These are phyloP conservation scores for Arachis hypogaea DNA, from an alignment of 306 rosid species.

Conservation along the genomic window DNA sequence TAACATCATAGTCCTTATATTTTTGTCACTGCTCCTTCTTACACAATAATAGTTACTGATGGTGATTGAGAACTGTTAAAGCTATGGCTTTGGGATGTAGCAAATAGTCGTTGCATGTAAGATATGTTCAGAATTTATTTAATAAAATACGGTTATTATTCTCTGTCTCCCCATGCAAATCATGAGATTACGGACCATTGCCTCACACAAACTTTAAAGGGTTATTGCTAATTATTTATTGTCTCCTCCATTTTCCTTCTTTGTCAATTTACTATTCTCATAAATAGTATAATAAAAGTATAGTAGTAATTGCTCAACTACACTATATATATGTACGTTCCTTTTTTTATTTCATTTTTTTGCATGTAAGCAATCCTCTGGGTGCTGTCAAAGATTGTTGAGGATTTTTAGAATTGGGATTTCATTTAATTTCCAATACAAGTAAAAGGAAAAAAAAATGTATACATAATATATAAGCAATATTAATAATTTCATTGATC, in stretches of 20 bases:
- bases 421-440: conserved; percentile 8
- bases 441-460: not conserved
- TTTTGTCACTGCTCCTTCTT: conserved; percentile 53
- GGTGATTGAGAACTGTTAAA: conserved; percentile 51
- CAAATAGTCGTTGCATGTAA: conserved; percentile 38
- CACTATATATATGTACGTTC: not conserved
- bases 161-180: conserved; percentile 49
- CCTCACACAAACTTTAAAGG: conserved; percentile 48
- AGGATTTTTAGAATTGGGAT: conserved; percentile 6
- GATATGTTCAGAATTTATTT: conserved; percentile 24
- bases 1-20: conserved; percentile 65
- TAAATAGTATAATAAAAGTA: too few species aligned
- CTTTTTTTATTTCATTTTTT: conserved; percentile 19
- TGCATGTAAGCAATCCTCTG: conserved; percentile 35
- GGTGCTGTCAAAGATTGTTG: conserved; percentile 23
- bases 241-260: conserved; percentile 33
- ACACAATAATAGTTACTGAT: conserved; percentile 59
- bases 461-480: not conserved
- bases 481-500: conserved; percentile 25
- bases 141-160: conserved; percentile 37
- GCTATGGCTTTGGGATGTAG: conserved; percentile 20
- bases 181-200: conserved; percentile 36
- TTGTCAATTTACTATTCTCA: conserved; percentile 24
- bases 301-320: not conserved
- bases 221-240: conserved; percentile 41